Base-by-base conservation (phyloP, 2,329 filamentous ascomycete genomes). In the Curvularia hawaiiensis region DNA sequence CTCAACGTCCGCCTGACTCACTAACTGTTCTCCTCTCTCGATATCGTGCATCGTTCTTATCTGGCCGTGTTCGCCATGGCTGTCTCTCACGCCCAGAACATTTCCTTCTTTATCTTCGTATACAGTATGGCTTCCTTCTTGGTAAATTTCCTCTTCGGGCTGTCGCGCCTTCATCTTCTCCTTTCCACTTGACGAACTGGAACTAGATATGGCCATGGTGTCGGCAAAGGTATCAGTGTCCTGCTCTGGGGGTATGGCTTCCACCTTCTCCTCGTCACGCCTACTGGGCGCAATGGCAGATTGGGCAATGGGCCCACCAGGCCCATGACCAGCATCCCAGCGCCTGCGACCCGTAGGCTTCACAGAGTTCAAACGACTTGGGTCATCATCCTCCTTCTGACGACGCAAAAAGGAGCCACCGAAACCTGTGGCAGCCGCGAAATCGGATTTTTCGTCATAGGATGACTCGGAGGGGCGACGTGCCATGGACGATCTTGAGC, bases 41-140 rank as follows among this genome's bases (percentile, higher is more conserved):
- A 80, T 80, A 67, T 88, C 90, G 43, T 86, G 83, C 67, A 86
- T 85, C 48, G 84, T 78, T 45, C 87, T 77, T 63, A 91, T 84
- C n/a, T 84, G 83, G 4, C 84, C 82, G 45, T 67, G 66, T 31
- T 77, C 74, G 9, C 69, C 70, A 30, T 69, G 63, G 20, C 78
- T 82, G 41, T 84, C 76, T 62, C 88, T 82, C 0, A 91, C 85
- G 18, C 85, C 85, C 6, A 97, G 74, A 3, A 97, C 93, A 53
- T 97, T 93, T 8, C 94, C 94, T 56, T 97, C 89, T 61, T 88
- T 82, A 66, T 96, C 90, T 75, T 98, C 94, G 54, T 96, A 86
- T 7, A 97, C 79, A 39, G 95, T 84, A 22, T 96, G 77, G 52
- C 88, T 75, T 1, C 93, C 92, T 77, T 97, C 92, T 62, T 93